Base-by-base conservation (phyloP, 148 eudicot species). In the Camellia japonica region DNA sequence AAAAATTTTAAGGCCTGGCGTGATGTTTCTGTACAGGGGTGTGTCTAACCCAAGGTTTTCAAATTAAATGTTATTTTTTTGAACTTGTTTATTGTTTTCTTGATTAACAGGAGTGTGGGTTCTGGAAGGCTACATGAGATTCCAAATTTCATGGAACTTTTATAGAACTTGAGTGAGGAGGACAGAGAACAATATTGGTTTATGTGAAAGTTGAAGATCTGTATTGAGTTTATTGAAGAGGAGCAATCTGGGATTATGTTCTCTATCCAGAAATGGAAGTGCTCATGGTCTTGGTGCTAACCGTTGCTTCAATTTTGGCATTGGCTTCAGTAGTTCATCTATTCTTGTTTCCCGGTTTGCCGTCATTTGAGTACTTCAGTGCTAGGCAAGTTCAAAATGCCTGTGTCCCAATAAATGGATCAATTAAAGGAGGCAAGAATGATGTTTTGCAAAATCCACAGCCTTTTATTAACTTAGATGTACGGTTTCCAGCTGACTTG, bases 251-350 rank as follows among this genome's bases (percentile, higher is more conserved):
- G 69, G 85, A 88, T 79, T 74, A 92, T 88, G 94, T 68, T 83
- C 62, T 71, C 84, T 47, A 11, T 82, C 75, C 90, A 87, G 84
- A 92, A 90, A 79, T 83, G 89, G 86, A 81, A 76, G 82, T 89
- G 93, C 73, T 88, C 92, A 43, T 88, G 93, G 90, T 85, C 93
- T 82, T 90, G 12, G 85, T 87, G 77, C 83, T 83, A 16, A 65
- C 85, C 43, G 73, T 86, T 87, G 92, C 90, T 80, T 86, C 92
- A 23, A 67, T 88, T 67, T 64, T 89, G 78, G 85, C 81, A 41
- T 78, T 92, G 60, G 83, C 83, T 52, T 86, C 90, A 5, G 79
- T 91, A 20, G 81, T 91, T 82, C 94, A 92, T 81, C 80, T 92
- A n/a, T 89, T 88, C 76, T 83, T 86, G 68, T 82, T 80, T 76